Percentiles rank a stretch among this genome's conserved stretches.
Conservation (phyloP, 2,329 filamentous ascomycete species). For the Fusarium hostae region DNA sequence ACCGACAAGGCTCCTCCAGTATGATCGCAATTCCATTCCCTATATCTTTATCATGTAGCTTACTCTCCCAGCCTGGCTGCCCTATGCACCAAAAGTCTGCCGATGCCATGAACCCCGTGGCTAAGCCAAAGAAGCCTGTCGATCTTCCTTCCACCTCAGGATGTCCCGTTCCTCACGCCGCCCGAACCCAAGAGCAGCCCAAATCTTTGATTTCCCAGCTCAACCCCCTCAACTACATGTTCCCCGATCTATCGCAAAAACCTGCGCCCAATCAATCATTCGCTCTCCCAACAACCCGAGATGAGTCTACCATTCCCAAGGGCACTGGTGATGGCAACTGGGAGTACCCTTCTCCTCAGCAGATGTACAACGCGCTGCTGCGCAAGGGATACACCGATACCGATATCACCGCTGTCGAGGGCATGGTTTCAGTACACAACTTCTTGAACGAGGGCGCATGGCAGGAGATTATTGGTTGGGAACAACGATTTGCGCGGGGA, state of each 20-base stretch:
- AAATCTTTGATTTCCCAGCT: conserved; percentile 65
- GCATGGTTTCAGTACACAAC: conserved; percentile 98
- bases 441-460: conserved; percentile 98
- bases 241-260: conserved; percentile 82
- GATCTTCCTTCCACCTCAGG: conserved; percentile 40
- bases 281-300: conserved; percentile 80
- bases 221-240: conserved; percentile 94
- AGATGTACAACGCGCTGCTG: conserved; percentile 99
- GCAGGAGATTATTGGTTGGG: conserved; percentile 95
- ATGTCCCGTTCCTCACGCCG: conserved; percentile 59
- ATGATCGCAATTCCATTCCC: conserved; percentile 24
- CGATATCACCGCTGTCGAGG: conserved; percentile 90
- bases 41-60: conserved; percentile 18
- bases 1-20: conserved; percentile 49
- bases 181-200: conserved; percentile 48
- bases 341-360: conserved; percentile 98
- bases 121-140: conserved; percentile 40
- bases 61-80: conserved; percentile 59
- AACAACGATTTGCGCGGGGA: conserved; percentile 83
- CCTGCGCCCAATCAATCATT: conserved; percentile 78
- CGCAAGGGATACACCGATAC: conserved; percentile 97
- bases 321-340: conserved; percentile 82
- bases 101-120: conserved; percentile 56
- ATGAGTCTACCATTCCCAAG: conserved; percentile 90
- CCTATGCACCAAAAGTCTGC: conserved; percentile 68